Evolutionary conservation across 139 green algal genomes (phyloP), one percentile per base, ranked within the genome.

Genomic region (Raphidocelis subcapitata): DNA sequence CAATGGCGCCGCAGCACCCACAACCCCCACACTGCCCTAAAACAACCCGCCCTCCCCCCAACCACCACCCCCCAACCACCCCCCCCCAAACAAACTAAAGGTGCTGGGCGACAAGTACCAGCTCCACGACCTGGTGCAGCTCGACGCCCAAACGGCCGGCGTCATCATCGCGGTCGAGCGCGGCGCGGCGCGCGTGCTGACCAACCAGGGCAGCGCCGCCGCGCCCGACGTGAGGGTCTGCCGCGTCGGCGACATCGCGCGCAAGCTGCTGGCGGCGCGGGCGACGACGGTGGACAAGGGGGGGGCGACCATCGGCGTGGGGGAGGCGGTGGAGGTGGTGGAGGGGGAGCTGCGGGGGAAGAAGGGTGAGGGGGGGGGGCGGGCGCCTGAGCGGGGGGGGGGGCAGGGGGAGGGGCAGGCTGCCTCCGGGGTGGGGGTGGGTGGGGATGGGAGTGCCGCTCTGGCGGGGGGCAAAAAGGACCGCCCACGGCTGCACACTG

Each of bases 121-220:
- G 75, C 81, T 98, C 65, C 93, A 98, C 79, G 95, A 99, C 78
- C 82, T 98, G 49, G 91, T 98, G 63, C 81, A 89, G 76, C 77
- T 99, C 57, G 81, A 86, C 46, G 73, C 76, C 36, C 61, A 77
- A 23, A 89, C 83, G 8, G 84, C 87, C 2, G 89, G 89, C 5
- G 80, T 98, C 65, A 91, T 98, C 51, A 81, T 97, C 3, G 73
- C 75, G 23, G 82, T 94, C 10, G 87, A 93, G 57, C 79, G 80
- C 65, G 44, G 31, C 29, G 69, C 72, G 56, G 28, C 57, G 16
- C 71, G 54, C 51, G 76, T 94, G 35, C 79, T 92, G 5, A 91
- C 85, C 26, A 79, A 75, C 66, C 66, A 87, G 44, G 85, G 85
- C 55, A 89, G 81, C 2, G 67, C 86, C 0, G 90, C 93, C 21